These are phyloP conservation scores for Xylaria sp. DNA, from an alignment of 2,329 filamentous ascomycete genomes.

Conservation along the genomic window DNA sequence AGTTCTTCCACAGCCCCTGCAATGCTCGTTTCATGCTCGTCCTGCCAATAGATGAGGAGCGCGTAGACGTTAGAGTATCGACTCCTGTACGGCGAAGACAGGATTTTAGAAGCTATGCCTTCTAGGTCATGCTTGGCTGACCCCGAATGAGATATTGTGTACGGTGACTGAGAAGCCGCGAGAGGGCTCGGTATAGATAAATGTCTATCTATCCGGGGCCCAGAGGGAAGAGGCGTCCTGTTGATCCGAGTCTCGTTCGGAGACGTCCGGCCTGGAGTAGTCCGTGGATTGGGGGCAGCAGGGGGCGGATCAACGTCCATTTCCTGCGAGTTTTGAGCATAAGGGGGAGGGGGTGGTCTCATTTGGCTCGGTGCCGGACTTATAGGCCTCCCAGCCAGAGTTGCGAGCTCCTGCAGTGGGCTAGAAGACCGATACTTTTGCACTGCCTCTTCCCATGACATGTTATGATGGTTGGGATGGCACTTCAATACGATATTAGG, in stretches of 20 bases:
- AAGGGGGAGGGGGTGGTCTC: constrained; percentile 49
- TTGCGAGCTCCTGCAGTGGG: constrained; percentile 57
- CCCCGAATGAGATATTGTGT: constrained; percentile 54
- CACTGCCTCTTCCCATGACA: constrained; percentile 65
- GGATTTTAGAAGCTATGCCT: constrained; percentile 53
- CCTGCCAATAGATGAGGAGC: constrained; percentile 62
- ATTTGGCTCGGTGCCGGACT: constrained; percentile 52
- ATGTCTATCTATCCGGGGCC: constrained; percentile 59
- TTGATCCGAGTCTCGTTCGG: constrained; percentile 54
- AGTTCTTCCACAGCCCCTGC: constrained; percentile 53
- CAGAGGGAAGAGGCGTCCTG: constrained; percentile 62
- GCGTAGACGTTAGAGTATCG: constrained; percentile 60
- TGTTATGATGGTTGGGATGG: constrained; percentile 64
- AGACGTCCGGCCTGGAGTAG: constrained; percentile 44
- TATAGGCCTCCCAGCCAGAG: constrained; percentile 51
- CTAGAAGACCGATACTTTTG: constrained; percentile 61
- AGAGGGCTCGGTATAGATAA: constrained; percentile 44
- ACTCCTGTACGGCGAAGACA: constrained; percentile 56
- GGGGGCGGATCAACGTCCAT: constrained; percentile 60
- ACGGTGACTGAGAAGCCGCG: constrained; percentile 33
- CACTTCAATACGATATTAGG: constrained; percentile 50
- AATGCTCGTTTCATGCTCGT: constrained; percentile 54
- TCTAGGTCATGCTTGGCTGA: constrained; percentile 60
- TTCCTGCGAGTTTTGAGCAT: constrained; percentile 53
- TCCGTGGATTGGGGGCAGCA: constrained; percentile 35